Evolutionary conservation across 768 basidiomycete species (phyloP).

Genomic region (Strobilomyces echinocephalus): DNA sequence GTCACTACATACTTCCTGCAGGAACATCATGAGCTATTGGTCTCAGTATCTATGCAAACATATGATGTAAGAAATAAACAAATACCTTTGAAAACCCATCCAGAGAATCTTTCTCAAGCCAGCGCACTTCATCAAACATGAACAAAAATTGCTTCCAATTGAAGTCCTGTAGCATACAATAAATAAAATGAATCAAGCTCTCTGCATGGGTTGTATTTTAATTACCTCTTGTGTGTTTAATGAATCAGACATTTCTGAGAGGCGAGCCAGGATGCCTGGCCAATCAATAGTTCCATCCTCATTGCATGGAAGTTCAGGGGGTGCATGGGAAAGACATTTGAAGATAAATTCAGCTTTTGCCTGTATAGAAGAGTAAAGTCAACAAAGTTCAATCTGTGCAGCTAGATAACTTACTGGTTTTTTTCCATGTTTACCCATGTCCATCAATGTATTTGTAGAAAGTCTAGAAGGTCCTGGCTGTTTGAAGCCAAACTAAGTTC

Average conservation of each 20-base stretch:
- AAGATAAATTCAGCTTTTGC: background rate
- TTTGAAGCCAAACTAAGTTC: too few species aligned
- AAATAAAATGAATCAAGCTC: background rate
- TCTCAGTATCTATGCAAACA: too few species aligned
- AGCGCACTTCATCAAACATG: too few species aligned
- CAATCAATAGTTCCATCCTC: background rate
- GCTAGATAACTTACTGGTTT: background rate
- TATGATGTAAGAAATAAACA: background rate
- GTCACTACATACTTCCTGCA: background rate
- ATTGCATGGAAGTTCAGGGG: background rate
- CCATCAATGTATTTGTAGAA: too few species aligned
- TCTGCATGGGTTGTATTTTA: background rate
- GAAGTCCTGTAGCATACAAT: too few species aligned
- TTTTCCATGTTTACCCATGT: background rate
- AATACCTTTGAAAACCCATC: background rate
- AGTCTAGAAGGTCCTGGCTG: too few species aligned
- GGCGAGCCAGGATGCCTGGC: background rate
- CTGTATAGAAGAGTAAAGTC: background rate
- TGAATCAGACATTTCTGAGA: too few species aligned
- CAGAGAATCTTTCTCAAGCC: background rate
- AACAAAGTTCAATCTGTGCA: background rate
- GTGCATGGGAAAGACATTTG: background rate
- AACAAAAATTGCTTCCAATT: too few species aligned
- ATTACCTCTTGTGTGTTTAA: background rate
- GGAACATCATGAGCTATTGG: background rate